Conservation (phyloP, 164 flowering plant genomes). For the Vitis riparia region DNA sequence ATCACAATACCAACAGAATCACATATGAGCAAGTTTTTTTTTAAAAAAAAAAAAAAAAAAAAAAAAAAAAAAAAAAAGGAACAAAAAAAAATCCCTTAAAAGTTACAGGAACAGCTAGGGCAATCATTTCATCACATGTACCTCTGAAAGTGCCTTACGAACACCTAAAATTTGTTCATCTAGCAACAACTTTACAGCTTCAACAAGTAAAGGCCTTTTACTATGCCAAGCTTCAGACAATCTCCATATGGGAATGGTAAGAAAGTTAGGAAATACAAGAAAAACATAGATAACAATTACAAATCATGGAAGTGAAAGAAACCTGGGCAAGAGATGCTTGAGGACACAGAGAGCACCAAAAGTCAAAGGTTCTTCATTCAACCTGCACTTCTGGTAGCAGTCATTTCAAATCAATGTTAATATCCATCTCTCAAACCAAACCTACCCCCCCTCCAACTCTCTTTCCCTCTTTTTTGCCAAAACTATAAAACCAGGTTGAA, state of each 20-base stretch:
- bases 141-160: conserved; percentile 89
- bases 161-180: conserved; percentile 84
- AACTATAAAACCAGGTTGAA: no score
- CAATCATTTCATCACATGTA: conserved; percentile 13
- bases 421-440: background rate
- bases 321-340: conserved; percentile 98
- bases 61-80: background rate
- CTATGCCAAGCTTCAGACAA: conserved; percentile 91
- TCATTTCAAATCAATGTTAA: background rate
- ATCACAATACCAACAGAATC: conserved; percentile 28
- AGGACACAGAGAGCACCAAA: conserved; percentile 89
- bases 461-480: no score
- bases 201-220: conserved; percentile 75
- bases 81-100: background rate
- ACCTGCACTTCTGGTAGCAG: conserved; percentile 70
- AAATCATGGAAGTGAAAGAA: conserved; percentile 10
- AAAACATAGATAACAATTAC: background rate
- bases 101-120: background rate
- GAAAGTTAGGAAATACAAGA: conserved; percentile 9
- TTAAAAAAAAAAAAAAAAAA: background rate
- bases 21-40: conserved; percentile 9
- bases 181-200: conserved; percentile 66
- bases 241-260: conserved; percentile 42
- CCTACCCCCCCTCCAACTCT: no score
- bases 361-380: conserved; percentile 76